Evolutionary conservation across 257 asterid species (phyloP).

Genomic region (Fraxinus pennsylvanica): DNA sequence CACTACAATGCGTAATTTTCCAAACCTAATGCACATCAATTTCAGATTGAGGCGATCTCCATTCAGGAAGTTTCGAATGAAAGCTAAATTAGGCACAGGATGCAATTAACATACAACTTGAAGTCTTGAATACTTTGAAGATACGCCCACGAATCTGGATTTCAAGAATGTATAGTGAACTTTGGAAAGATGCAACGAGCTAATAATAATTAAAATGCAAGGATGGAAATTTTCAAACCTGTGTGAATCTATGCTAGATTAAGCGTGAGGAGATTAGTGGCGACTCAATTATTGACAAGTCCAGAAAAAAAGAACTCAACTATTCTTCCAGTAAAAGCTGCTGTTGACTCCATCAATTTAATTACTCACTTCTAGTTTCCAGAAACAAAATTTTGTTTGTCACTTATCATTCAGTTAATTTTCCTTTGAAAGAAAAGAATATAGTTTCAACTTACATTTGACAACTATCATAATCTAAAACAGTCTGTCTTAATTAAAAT

Average conservation of each 20-base stretch:
- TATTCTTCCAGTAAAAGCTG: neutral
- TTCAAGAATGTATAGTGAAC: neutral
- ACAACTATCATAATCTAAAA: neutral
- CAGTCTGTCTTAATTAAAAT: neutral
- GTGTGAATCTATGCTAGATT: neutral
- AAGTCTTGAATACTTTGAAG: neutral
- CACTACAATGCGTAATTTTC: neutral
- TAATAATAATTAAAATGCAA: neutral
- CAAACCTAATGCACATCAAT: neutral
- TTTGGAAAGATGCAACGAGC: neutral
- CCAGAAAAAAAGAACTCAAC: neutral
- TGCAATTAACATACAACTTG: neutral
- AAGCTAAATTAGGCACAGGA: neutral
- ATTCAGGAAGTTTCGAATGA: neutral
- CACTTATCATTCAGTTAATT: neutral
- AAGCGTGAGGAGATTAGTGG: neutral
- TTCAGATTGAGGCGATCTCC: neutral
- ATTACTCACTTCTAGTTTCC: too few species aligned
- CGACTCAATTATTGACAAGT: neutral
- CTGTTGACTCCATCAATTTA: neutral
- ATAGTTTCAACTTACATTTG: neutral
- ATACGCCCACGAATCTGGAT: neutral
- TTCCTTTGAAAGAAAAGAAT: neutral
- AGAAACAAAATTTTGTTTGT: too few species aligned
- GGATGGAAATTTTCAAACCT: neutral